These are phyloP conservation scores for Xylaria intraflava DNA, from an alignment of 495 filamentous ascomycete species.

Conservation along the genomic window DNA sequence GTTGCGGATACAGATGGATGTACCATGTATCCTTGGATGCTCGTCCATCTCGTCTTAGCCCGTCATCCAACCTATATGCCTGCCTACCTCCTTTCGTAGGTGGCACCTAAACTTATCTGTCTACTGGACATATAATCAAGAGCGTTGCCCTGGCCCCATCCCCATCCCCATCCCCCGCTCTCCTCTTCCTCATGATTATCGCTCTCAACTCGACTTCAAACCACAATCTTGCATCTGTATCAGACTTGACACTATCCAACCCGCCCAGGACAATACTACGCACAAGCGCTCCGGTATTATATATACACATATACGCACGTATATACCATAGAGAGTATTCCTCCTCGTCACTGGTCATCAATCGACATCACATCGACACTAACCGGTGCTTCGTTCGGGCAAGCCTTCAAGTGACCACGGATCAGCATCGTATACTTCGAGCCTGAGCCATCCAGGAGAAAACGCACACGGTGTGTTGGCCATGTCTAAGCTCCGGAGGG, in stretches of 20 bases:
- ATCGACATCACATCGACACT: neutral
- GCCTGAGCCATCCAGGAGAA: neutral
- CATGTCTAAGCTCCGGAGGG: conserved; percentile 52
- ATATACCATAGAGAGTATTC: neutral
- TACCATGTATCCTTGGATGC: too few relatives aligned
- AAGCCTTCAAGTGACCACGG: neutral
- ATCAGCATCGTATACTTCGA: neutral
- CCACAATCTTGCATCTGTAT: too few relatives aligned
- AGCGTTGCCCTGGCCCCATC: neutral
- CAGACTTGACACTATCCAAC: neutral
- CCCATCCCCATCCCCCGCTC: neutral
- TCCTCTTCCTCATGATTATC: neutral
- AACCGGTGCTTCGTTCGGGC: neutral
- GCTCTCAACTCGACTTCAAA: neutral
- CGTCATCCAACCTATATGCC: neutral
- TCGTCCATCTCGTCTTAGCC: neutral
- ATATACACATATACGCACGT: neutral
- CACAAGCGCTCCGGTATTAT: too few relatives aligned
- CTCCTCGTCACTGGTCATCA: too few relatives aligned
- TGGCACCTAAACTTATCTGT: too few relatives aligned
- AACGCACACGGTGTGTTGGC: conserved; percentile 39
- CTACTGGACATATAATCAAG: too few relatives aligned
- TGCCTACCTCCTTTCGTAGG: neutral
- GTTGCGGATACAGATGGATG: too few relatives aligned
- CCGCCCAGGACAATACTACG: too few relatives aligned